phyloP scores from a whole-genome alignment of 2,329 filamentous ascomycete species.

The Pseudogymnoascus sp. region DNA sequence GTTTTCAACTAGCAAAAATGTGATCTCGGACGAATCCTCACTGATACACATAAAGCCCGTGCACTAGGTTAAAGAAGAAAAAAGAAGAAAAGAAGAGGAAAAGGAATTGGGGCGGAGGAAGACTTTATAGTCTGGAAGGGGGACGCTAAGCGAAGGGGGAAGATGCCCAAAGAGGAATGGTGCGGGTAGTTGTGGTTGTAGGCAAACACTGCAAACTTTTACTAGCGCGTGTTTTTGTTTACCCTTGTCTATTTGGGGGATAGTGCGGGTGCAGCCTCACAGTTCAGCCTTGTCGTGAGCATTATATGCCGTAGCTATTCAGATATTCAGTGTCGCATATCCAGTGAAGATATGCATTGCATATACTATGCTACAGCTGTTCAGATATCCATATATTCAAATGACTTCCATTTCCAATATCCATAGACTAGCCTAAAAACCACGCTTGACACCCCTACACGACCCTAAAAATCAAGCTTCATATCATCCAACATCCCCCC shows the following conservation, averaged over 20 bases:
- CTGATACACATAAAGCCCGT: constrained; percentile 70
- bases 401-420: neutral
- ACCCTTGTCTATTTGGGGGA: neutral
- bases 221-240: neutral
- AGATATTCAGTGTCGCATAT: too few species aligned
- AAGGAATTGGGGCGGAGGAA: neutral
- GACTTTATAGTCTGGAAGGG: neutral
- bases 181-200: too few species aligned
- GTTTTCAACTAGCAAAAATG: constrained; percentile 67
- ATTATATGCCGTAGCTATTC: too few species aligned
- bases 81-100: constrained; percentile 10
- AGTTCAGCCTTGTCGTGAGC: neutral
- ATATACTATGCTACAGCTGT: neutral
- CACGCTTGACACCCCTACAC: too few species aligned
- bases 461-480: constrained; percentile 11
- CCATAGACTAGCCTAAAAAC: neutral
- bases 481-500: constrained; percentile 13
- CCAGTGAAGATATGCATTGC: too few species aligned
- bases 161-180: neutral
- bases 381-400: too few species aligned
- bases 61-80: constrained; percentile 9
- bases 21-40: constrained; percentile 83
- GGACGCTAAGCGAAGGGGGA: neutral
- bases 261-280: neutral
- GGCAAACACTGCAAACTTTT: constrained; percentile 7